phyloP scores from a whole-genome alignment of 2,329 filamentous ascomycete genomes.

The Beauveria rudraprayagi region DNA sequence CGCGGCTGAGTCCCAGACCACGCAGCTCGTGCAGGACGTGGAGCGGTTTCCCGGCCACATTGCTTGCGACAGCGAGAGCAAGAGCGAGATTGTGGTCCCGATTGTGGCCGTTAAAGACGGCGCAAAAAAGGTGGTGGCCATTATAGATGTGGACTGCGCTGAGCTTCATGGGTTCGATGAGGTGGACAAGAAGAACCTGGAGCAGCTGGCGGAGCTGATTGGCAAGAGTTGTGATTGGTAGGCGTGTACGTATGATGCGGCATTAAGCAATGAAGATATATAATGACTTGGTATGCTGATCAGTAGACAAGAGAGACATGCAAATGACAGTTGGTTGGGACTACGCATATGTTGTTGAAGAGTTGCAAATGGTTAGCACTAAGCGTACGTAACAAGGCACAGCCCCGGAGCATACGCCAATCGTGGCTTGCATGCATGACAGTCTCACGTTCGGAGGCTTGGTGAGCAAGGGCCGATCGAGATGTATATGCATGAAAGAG shows the following conservation, averaged over 20 bases:
- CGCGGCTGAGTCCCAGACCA: slow-evolving; percentile 51
- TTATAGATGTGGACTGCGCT: slow-evolving; percentile 75
- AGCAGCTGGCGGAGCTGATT: slow-evolving; percentile 56
- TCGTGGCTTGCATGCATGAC: background rate
- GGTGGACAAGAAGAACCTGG: slow-evolving; percentile 57
- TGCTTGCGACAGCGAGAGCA: slow-evolving; percentile 67
- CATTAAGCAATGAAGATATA: background rate
- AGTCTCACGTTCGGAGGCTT: background rate
- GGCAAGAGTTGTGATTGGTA: slow-evolving; percentile 59
- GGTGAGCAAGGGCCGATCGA: background rate
- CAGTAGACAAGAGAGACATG: background rate
- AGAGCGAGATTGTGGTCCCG: slow-evolving; percentile 77
- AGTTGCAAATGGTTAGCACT: background rate
- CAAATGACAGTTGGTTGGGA: background rate
- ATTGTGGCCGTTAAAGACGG: slow-evolving; percentile 37
- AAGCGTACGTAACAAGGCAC: background rate
- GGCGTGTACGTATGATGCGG: background rate
- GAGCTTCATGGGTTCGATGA: slow-evolving; percentile 59
- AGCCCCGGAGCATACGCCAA: background rate
- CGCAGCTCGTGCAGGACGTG: slow-evolving; percentile 63
- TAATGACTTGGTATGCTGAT: background rate
- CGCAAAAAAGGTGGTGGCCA: slow-evolving; percentile 50
- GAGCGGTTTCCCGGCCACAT: slow-evolving; percentile 72
- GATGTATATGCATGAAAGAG: background rate
- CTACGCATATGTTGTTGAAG: background rate